Percentiles rank a stretch among this genome's conserved stretches.
phyloP scores from a whole-genome alignment of 2,329 filamentous ascomycete species.

The Arthrobotrys iridis region DNA sequence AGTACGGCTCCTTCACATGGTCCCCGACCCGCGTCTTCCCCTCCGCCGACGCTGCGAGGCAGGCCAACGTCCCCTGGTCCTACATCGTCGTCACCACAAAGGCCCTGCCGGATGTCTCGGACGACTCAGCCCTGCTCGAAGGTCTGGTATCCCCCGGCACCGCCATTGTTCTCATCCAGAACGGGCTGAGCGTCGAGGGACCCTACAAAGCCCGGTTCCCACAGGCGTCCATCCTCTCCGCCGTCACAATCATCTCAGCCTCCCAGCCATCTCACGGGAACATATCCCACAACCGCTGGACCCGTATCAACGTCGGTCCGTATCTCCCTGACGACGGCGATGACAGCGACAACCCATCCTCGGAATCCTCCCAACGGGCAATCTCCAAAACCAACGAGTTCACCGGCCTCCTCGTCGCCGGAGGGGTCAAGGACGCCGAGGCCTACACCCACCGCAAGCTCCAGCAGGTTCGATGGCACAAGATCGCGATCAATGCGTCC shows the following conservation, averaged over 20 bases:
- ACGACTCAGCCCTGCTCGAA: conserved; percentile 49
- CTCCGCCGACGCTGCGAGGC: conserved; percentile 69
- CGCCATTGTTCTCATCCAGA: conserved; percentile 70
- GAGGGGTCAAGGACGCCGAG: conserved; percentile 63
- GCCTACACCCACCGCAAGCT: conserved; percentile 67
- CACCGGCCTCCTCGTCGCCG: conserved; percentile 63
- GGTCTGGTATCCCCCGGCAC: conserved; percentile 60
- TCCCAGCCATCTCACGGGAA: conserved; percentile 66
- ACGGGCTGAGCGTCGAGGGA: conserved; percentile 71
- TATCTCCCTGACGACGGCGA: conserved; percentile 66
- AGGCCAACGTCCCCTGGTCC: conserved; percentile 66
- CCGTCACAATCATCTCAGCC: conserved; percentile 68
- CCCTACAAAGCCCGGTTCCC: conserved; percentile 67
- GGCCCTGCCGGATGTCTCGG: conserved; percentile 67
- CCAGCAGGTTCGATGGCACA: conserved; percentile 70
- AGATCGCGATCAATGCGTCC: conserved; percentile 62
- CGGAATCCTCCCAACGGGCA: conserved; percentile 50
- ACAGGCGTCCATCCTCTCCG: conserved; percentile 67
- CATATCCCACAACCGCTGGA: conserved; percentile 62
- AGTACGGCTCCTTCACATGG: conserved; percentile 75
- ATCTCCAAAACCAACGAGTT: conserved; percentile 56
- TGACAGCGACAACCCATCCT: conserved; percentile 56
- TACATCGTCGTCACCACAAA: conserved; percentile 77
- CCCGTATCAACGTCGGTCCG: conserved; percentile 59
- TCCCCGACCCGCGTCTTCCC: conserved; percentile 70